Conservation (phyloP, 2,329 filamentous ascomycete genomes). For the Claviceps purpurea region DNA sequence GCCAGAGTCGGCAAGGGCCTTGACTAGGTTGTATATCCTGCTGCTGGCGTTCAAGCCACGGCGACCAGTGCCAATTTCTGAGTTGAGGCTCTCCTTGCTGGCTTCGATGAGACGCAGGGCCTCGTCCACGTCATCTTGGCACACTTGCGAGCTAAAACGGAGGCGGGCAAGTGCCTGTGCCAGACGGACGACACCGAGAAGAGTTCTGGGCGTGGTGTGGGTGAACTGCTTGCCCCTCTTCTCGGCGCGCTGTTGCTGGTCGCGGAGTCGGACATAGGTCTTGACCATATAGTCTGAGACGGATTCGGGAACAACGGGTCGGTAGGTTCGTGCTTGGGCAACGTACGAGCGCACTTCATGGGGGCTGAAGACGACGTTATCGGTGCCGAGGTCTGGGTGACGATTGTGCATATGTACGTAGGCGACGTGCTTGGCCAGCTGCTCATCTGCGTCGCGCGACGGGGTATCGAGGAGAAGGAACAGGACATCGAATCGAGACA, state of each 20-base stretch:
- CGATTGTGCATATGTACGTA: slow-evolving; percentile 95
- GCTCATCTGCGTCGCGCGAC: slow-evolving; percentile 75
- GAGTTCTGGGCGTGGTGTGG: slow-evolving; percentile 84
- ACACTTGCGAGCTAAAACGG: slow-evolving; percentile 73
- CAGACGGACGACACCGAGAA: slow-evolving; percentile 83
- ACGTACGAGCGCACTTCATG: slow-evolving; percentile 94
- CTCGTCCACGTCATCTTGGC: slow-evolving; percentile 90
- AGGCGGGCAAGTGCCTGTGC: slow-evolving; percentile 87
- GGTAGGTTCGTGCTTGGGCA: slow-evolving; percentile 78
- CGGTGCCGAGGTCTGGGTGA: slow-evolving; percentile 60
- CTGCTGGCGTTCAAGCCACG: slow-evolving; percentile 68
- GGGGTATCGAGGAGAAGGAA: slow-evolving; percentile 96
- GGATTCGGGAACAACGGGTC: slow-evolving; percentile 69
- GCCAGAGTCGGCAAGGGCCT: slow-evolving; percentile 72
- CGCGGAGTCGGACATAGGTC: slow-evolving; percentile 88
- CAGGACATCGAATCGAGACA: slow-evolving; percentile 93
- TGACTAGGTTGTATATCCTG: slow-evolving; percentile 91
- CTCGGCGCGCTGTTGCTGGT: slow-evolving; percentile 84
- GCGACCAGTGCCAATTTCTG: slow-evolving; percentile 46
- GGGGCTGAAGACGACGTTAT: slow-evolving; percentile 68
- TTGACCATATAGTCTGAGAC: slow-evolving; percentile 96
- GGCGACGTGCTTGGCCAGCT: slow-evolving; percentile 88
- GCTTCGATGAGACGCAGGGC: slow-evolving; percentile 83
- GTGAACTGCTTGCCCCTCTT: slow-evolving; percentile 84
- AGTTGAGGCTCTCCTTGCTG: slow-evolving; percentile 79